Conservation (phyloP, 1,284 basidiomycete species). For the Cryptococcus maquisensis region DNA sequence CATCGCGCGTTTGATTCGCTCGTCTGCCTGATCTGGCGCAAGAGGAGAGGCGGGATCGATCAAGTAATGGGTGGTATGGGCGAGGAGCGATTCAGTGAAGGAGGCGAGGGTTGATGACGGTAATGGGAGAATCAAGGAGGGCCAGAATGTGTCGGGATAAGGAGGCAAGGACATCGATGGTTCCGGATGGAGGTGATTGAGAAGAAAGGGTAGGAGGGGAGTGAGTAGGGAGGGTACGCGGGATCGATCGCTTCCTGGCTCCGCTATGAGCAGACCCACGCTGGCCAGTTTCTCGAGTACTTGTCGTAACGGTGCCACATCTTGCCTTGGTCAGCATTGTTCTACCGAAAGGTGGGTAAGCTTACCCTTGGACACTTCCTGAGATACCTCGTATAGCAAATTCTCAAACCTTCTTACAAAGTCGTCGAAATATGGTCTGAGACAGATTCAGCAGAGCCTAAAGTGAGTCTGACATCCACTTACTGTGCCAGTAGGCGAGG, state of each 20-base stretch:
- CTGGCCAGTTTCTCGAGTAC: conserved; percentile 29
- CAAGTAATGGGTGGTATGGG: conserved; percentile 19
- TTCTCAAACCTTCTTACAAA: conserved; percentile 48
- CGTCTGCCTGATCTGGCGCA: conserved; percentile 16
- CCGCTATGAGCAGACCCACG: conserved; percentile 28
- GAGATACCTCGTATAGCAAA: conserved; percentile 53
- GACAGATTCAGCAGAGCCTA: conserved; percentile 1
- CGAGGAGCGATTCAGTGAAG: conserved; percentile 24
- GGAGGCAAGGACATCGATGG: conserved; percentile 56
- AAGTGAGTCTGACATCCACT: conserved; percentile 1
- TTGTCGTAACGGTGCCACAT: conserved; percentile 12
- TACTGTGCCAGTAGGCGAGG: conserved; percentile 23
- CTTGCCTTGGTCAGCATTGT: conserved; percentile 1
- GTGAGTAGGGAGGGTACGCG: conserved; percentile 28
- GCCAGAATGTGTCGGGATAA: conserved; percentile 52
- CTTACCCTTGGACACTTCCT: conserved; percentile 26
- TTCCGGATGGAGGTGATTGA: conserved; percentile 52
- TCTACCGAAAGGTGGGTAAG: not conserved
- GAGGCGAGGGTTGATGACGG: conserved; percentile 47
- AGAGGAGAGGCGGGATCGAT: conserved; percentile 2
- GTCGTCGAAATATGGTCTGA: conserved; percentile 56
- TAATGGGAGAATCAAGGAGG: conserved; percentile 63
- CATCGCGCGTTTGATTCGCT: conserved; percentile 19
- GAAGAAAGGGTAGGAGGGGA: conserved; percentile 33
- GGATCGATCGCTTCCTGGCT: conserved; percentile 1